Evolutionary conservation across 768 basidiomycete genomes (phyloP), one percentile per base, ranked within the genome.

Genomic region (Leccinellum luteum): DNA sequence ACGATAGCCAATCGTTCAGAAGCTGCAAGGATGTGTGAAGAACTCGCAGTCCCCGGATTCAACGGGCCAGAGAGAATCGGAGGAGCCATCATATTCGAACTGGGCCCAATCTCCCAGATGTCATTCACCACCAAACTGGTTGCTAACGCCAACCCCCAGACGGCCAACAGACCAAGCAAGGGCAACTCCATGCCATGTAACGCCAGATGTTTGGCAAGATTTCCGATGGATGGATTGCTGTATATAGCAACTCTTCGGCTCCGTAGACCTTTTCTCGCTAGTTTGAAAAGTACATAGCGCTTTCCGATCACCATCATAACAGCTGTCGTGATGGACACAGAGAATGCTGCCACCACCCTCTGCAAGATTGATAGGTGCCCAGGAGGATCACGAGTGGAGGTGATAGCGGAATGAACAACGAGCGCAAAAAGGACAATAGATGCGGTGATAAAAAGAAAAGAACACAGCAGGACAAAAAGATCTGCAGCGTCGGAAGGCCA

Each of bases 241-340:
- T 61, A 59, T 8, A 55, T 14, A 8, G 44, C 48, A n/a, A 56
- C 58, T 25, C 54, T 21, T 48, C 44, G 49, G 25, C 49, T 60
- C 21, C 44, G 44, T 21, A 45, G 44, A 23, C 44, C 23, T 25
- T 45, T n/a, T 23, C 21, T 45, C 6, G 44, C 14, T 3, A 45
- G 44, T 23, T 23, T 45, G 44, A 45, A 45, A 23, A 23, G 44
- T 7, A 45, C 44, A 14, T 45, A 45, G 44, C 44, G 21, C 21
- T 45, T 45, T 45, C 43, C 43, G 0, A 21, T 21, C 19, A 44
- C 43, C 19, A 45, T 45, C 23, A 45, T 45, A 12, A 45, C 13
- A 7, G 44, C 44, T 23, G 44, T 23, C 6, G 44, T 14, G 44
- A 23, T 14, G 44, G 44, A 23, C 21, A 45, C 21, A 23, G 44